phyloP scores from a whole-genome alignment of 225 moss, liverwort and hornwort species.

The Bryum argenteum region DNA sequence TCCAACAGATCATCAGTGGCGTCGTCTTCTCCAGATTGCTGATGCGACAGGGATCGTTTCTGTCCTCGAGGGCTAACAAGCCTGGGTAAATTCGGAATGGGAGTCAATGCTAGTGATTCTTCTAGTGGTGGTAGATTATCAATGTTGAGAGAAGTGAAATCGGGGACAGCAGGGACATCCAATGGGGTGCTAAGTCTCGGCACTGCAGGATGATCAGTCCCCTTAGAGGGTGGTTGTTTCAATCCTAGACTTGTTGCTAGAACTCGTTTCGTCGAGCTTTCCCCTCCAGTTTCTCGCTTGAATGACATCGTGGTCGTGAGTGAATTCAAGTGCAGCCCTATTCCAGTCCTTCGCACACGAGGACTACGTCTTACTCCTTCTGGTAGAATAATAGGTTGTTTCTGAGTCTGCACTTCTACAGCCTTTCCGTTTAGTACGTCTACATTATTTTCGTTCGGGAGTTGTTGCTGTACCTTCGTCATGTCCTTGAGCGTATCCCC shows the following conservation, averaged over 20 bases:
- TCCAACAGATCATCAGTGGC: conserved; percentile 59
- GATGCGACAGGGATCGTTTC: conserved; percentile 51
- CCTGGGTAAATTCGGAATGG: conserved; percentile 23
- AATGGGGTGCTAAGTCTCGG: not conserved
- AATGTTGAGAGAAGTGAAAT: conserved; percentile 41
- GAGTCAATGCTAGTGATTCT: conserved; percentile 32
- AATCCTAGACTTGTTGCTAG: conserved; percentile 65
- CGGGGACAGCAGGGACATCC: conserved; percentile 32
- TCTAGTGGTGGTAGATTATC: conserved; percentile 40
- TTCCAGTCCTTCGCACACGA: conserved; percentile 59
- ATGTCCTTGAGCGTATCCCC: conserved; percentile 37
- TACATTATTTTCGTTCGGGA: conserved; percentile 37
- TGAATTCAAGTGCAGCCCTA: conserved; percentile 84
- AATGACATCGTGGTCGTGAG: conserved; percentile 70
- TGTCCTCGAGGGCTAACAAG: conserved; percentile 48
- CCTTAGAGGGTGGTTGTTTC: conserved; percentile 44
- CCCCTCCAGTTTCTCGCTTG: conserved; percentile 56
- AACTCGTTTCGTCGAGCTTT: conserved; percentile 58
- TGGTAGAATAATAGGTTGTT: conserved; percentile 18
- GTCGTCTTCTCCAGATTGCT: conserved; percentile 57
- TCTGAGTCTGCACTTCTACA: conserved; percentile 33
- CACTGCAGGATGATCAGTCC: conserved; percentile 8
- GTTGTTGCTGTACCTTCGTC: conserved; percentile 49
- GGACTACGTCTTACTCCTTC: conserved; percentile 41
- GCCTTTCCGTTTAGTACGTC: conserved; percentile 27